phyloP scores from a whole-genome alignment of 2,329 filamentous ascomycete genomes.

The Exserohilum rostratum region DNA sequence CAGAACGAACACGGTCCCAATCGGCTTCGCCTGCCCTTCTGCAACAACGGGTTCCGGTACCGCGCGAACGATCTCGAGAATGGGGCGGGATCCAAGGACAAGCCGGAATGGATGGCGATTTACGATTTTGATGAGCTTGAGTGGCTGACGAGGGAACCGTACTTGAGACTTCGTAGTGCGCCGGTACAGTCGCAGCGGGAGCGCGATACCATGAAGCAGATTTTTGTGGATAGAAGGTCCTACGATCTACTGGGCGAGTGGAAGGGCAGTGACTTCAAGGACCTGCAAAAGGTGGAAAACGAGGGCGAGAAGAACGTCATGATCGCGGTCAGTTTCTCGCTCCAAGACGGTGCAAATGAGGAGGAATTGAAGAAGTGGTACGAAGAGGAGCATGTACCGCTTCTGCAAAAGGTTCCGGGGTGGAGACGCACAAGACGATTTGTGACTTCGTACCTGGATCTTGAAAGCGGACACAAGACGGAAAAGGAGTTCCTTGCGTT shows the following conservation, averaged over 20 bases:
- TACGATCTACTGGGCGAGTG: conserved; percentile 68
- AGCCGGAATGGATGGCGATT: conserved; percentile 75
- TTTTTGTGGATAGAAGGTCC: conserved; percentile 72
- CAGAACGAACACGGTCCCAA: conserved; percentile 90
- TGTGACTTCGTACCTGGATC: conserved; percentile 65
- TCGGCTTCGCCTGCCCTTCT: conserved; percentile 75
- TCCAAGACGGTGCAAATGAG: conserved; percentile 60
- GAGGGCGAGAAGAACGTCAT: conserved; percentile 62
- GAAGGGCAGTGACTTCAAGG: conserved; percentile 62
- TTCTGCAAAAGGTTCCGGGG: conserved; percentile 76
- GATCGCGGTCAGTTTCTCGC: conserved; percentile 65
- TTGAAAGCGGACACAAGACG: conserved; percentile 44
- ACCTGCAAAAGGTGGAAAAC: conserved; percentile 65
- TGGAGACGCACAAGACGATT: conserved; percentile 78
- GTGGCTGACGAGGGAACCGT: conserved; percentile 71
- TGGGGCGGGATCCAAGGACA: conserved; percentile 41
- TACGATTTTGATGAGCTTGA: conserved; percentile 82
- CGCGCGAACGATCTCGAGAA: conserved; percentile 64
- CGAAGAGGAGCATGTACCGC: conserved; percentile 72
- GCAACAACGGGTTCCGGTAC: conserved; percentile 81
- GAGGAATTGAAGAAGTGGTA: conserved; percentile 72
- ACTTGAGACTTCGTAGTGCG: conserved; percentile 67
- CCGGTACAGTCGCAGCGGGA: conserved; percentile 64
- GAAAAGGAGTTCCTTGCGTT: conserved; percentile 66
- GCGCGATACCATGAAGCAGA: conserved; percentile 66